Percentiles rank a stretch among this genome's conserved stretches.
phyloP scores from a whole-genome alignment of 2,329 filamentous ascomycete genomes.

The Ceratocystis huliohia region DNA sequence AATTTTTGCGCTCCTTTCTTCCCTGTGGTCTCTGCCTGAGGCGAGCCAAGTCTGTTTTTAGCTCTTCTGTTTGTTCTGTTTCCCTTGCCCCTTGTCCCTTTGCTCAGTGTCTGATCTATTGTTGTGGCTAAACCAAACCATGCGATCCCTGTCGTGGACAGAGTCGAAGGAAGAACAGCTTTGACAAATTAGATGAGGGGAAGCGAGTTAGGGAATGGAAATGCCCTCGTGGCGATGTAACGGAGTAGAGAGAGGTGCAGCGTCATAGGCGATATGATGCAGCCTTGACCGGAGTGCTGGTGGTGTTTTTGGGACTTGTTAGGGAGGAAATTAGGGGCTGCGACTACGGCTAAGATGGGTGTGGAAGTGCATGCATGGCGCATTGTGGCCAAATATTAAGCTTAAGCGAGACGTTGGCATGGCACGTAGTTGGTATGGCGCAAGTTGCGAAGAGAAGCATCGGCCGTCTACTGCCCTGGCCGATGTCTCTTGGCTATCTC shows the following conservation, averaged over 20 bases:
- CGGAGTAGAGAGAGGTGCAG: background rate
- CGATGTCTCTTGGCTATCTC: background rate
- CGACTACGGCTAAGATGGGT: background rate
- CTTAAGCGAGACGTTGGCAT: background rate
- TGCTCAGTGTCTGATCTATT: background rate
- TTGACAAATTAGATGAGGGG: background rate
- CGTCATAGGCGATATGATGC: background rate
- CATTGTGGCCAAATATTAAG: constrained; percentile 1
- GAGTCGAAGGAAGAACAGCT: background rate
- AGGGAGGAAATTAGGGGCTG: background rate
- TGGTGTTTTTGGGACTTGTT: background rate
- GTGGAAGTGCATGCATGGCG: background rate
- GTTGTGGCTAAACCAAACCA: background rate
- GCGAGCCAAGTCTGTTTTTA: background rate
- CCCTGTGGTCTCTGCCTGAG: background rate
- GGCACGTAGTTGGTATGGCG: background rate
- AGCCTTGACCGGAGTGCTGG: background rate
- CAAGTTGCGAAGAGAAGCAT: background rate
- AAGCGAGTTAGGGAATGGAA: background rate
- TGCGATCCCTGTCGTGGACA: background rate
- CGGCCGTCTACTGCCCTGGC: background rate
- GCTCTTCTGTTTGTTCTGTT: background rate
- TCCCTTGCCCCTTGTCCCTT: background rate
- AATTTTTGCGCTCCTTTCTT: background rate
- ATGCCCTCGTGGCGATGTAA: background rate